Conservation (phyloP, 2,329 filamentous ascomycete genomes). For the Orbilia blumenaviensis region DNA sequence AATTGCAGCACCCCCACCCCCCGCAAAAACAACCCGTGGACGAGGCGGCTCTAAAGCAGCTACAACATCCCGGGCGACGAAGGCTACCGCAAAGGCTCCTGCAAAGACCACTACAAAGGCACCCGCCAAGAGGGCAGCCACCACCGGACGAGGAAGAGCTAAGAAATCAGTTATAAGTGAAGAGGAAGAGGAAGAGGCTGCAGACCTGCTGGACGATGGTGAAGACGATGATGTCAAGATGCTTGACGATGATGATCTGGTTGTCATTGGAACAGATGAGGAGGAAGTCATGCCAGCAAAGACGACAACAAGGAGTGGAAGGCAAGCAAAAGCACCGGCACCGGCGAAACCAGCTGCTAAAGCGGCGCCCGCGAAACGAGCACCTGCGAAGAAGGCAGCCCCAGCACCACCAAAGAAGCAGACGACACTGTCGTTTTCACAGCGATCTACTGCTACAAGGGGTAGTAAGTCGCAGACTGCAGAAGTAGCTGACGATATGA, state of each 20-base stretch:
- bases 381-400: constrained; percentile 61
- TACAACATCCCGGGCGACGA: constrained; percentile 56
- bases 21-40: constrained; percentile 51
- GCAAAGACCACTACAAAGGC: constrained; percentile 59
- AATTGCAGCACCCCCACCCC: constrained; percentile 61
- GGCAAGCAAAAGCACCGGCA: constrained; percentile 46
- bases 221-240: constrained; percentile 63
- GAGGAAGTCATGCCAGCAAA: constrained; percentile 61
- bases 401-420: constrained; percentile 54
- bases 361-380: constrained; percentile 58
- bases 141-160: constrained; percentile 59
- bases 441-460: constrained; percentile 3
- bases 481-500: constrained; percentile 45
- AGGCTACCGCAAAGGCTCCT: constrained; percentile 56
- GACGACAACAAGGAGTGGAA: constrained; percentile 54
- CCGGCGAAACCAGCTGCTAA: constrained; percentile 59
- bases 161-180: constrained; percentile 60
- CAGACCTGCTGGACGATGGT: constrained; percentile 60
- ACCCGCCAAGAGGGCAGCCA: constrained; percentile 58
- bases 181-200: constrained; percentile 60
- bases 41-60: constrained; percentile 57
- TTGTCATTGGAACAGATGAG: constrained; percentile 67
- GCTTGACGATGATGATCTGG: constrained; percentile 65
- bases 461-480: constrained; percentile 31
- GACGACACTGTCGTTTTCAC: constrained; percentile 41